phyloP scores from a whole-genome alignment of 805 yeast genomes.

The Saccharomyces paradoxus region DNA sequence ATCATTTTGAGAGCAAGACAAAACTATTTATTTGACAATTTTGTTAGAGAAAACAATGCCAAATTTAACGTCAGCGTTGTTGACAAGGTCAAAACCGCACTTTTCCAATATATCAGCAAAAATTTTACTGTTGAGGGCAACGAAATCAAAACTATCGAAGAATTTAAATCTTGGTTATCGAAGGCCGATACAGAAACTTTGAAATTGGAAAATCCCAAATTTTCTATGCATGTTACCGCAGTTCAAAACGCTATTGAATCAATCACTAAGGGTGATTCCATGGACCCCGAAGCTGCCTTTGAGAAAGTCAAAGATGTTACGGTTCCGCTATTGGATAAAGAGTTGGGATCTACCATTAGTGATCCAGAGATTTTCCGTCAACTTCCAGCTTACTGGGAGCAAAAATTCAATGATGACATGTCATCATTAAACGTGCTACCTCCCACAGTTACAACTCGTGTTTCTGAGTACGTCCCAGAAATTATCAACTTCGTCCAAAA shows the following conservation, averaged over 20 bases:
- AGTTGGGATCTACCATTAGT: constrained; percentile 65
- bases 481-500: constrained; percentile 69
- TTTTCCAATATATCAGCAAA: constrained; percentile 41
- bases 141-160: constrained; percentile 21
- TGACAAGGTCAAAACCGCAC: constrained; percentile 36
- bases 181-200: constrained; percentile 43
- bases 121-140: constrained; percentile 42
- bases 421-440: constrained; percentile 71
- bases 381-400: constrained; percentile 86
- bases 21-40: constrained; percentile 64
- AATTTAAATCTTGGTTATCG: constrained; percentile 45
- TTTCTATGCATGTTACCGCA: constrained; percentile 75
- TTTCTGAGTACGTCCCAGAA: constrained; percentile 91
- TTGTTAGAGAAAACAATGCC: constrained; percentile 29
- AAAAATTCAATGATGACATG: constrained; percentile 81
- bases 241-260: constrained; percentile 43
- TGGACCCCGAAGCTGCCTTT: constrained; percentile 36
- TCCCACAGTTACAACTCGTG: constrained; percentile 83
- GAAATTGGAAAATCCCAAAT: constrained; percentile 62
- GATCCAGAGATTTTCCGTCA: constrained; percentile 79
- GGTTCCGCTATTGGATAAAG: constrained; percentile 62
- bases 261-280: constrained; percentile 11
- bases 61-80: constrained; percentile 29
- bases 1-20: constrained; percentile 93
- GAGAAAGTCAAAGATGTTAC: constrained; percentile 60